Evolutionary conservation across 2,329 filamentous ascomycete species (phyloP).

Genomic region (Pseudogymnoascus sp.): DNA sequence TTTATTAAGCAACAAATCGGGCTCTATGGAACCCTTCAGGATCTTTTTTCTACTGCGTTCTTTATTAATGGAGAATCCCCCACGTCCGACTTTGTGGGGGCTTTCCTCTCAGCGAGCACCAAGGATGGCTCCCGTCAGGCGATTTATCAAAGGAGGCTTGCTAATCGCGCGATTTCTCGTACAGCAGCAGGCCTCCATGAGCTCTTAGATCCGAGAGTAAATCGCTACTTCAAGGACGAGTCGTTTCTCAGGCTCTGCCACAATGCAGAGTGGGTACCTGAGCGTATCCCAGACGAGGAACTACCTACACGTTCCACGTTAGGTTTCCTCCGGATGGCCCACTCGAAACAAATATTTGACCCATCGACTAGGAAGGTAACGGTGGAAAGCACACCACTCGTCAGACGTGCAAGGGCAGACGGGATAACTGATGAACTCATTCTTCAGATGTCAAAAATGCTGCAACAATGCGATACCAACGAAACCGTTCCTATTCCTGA

Average conservation of each 20-base stretch:
- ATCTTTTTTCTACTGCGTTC: slow-evolving; percentile 22
- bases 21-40: slow-evolving; percentile 26
- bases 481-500: background rate
- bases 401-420: slow-evolving; percentile 19
- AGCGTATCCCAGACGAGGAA: slow-evolving; percentile 30
- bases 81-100: slow-evolving; percentile 23
- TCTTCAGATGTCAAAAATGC: background rate
- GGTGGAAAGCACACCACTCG: slow-evolving; percentile 25
- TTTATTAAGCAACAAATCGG: slow-evolving; percentile 30
- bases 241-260: slow-evolving; percentile 27
- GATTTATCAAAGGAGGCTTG: background rate
- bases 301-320: slow-evolving; percentile 23
- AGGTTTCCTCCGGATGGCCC: slow-evolving; percentile 22
- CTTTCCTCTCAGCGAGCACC: slow-evolving; percentile 13
- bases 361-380: slow-evolving; percentile 22
- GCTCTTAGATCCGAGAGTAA: slow-evolving; percentile 16
- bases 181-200: slow-evolving; percentile 14
- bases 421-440: slow-evolving; percentile 11
- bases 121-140: slow-evolving; percentile 3
- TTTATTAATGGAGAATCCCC: slow-evolving; percentile 27
- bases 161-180: background rate
- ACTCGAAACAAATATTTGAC: slow-evolving; percentile 23
- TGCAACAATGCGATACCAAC: background rate
- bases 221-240: slow-evolving; percentile 29
- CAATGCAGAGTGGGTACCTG: slow-evolving; percentile 29